Base-by-base conservation (phyloP, 2,329 filamentous ascomycete genomes). In the Pestalotiopsis sp. region DNA sequence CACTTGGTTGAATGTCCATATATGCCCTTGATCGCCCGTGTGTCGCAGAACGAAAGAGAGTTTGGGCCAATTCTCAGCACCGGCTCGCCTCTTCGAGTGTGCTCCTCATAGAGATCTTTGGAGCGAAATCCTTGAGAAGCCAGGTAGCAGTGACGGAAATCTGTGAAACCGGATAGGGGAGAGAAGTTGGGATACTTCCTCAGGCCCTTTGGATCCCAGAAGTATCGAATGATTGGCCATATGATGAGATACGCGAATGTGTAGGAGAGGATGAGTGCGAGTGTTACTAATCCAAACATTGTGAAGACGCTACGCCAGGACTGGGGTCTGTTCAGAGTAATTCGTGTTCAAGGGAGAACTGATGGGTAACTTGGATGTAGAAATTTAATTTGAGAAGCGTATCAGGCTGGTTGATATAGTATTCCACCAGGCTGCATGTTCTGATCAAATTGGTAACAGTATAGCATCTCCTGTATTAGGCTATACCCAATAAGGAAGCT, bases 1-100 rank as follows among this genome's bases (percentile, higher is more conserved):
- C 58, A 62, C 20, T 65, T 65, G 12, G 68, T 64, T 13, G 17
- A 52, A 20, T 69, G 56, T 3, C 65, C 68, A 49, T 69, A 69
- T n/a, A 69, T 69, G 25, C 61, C 65, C 23, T 65, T 66, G 63
- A 65, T 61, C 1, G 68, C 65, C 4, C 41, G 14, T n/a, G 65
- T 27, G 23, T 39, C 39, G 38, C 36, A 25, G 65, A 69, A 68
- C 23, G 68, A 69, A 25, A 69, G 60, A 59, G 60, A 64, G 60
- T 68, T 62, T 13, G 68, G 68, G 2, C 38, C 68, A 13, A 69
- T 25, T 17, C 68, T 14, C 20, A 69, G 41, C 17, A 69, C 38
- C 11, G 66, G 65, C 4, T 64, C 59, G 11, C 67, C 57, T 7
- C 41, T 20, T 9, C 45, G 45, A 1, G 4, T n/a, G 17, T 52